phyloP scores from a whole-genome alignment of 192 early-diverging fungal species.

The Coemansia sp. region DNA sequence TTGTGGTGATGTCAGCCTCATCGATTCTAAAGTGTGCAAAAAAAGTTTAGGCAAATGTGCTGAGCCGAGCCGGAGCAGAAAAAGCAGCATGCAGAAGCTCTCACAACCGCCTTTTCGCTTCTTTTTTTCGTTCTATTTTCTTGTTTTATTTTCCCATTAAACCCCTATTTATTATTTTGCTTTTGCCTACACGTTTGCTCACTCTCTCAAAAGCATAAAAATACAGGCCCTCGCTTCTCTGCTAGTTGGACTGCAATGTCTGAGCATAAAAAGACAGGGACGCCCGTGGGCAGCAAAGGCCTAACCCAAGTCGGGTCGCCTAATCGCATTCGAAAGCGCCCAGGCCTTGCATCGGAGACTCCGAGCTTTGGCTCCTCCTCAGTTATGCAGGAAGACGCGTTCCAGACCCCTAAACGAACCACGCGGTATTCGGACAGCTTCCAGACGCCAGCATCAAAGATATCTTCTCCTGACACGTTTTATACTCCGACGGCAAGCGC shows the following conservation, averaged over 20 bases:
- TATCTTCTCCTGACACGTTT: background rate
- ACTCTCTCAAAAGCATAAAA: no score
- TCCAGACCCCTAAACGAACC: background rate
- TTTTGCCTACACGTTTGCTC: no score
- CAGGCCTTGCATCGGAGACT: background rate
- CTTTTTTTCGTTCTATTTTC: background rate
- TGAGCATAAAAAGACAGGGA: conserved; percentile 1
- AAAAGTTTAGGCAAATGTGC: no score
- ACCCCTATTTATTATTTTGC: no score
- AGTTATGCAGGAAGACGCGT: background rate
- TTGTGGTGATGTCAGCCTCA: background rate
- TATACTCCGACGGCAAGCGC: conserved; percentile 1
- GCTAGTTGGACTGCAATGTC: conserved; percentile 10
- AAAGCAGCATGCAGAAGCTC: no score
- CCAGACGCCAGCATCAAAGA: conserved; percentile 1
- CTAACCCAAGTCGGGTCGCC: conserved; percentile 46
- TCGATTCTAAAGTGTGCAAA: no score
- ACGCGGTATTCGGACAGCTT: background rate
- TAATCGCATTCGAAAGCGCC: conserved; percentile 32
- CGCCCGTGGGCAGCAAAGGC: conserved; percentile 36
- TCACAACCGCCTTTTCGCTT: conserved; percentile 7
- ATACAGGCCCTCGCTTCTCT: no score
- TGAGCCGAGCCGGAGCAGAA: no score
- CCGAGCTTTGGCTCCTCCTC: background rate
- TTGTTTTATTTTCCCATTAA: no score